Evolutionary conservation across 768 basidiomycete genomes (phyloP), one percentile per base, ranked within the genome.

Genomic region (Galerina sulciceps): DNA sequence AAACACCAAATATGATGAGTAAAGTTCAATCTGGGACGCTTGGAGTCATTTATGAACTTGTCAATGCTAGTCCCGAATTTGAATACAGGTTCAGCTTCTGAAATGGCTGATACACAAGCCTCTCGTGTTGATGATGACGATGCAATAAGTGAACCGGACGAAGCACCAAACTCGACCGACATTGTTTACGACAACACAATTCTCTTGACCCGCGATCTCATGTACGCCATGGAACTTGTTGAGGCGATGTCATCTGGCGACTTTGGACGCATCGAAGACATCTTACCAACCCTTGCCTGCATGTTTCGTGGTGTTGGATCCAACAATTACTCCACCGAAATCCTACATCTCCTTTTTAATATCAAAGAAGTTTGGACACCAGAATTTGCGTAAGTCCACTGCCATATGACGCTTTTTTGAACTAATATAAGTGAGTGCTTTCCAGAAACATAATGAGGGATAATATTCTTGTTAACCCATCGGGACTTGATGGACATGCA

Each of bases 11-110:
- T n/a, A 62, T 64, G 1, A 65, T 66, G 10, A 63, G 57, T 34
- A 78, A 76, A 57, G 76, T 76, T 6, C 72, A 74, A 38, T 75
- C 73, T 1, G 75, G 76, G 1, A 77, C 75, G 0, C 71, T 75
- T 47, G 23, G 65, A 5, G 60, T 75, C 4, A 49, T 78, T 2
- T 76, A 76, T 56, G 36, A 58, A 17, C 58, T 75, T 4, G 58
- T 22, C 2, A 63, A 67, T 49, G 67, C 60, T 3, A 53, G 59
- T 15, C 59, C 57, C 1, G 57, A 65, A 26, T 26, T 26, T 26
- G 26, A 26, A 26, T 26, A 26, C 26, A 6, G 26, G 26, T 6
- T 26, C 26, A 3, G 26, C 26, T 26, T 26, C 26, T 26, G 26
- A 26, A 6, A 26, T 6, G 26, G 26, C 26, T 6, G 6, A 26